Evolutionary conservation across 2,329 filamentous ascomycete genomes (phyloP), one percentile per base, ranked within the genome.

Genomic region (Penicillium polonicum): DNA sequence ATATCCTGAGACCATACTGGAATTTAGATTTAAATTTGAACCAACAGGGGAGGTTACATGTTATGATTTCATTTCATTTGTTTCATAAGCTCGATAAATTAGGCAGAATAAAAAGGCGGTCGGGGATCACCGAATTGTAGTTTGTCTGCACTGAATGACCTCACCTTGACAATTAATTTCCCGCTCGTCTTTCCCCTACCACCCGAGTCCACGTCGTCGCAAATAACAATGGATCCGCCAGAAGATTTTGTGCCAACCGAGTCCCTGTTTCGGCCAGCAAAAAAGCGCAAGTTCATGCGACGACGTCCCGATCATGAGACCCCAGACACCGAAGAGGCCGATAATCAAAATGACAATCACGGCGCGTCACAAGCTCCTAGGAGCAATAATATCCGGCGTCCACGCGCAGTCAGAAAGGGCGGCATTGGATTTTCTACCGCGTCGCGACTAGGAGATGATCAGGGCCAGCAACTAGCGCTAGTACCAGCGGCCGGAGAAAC

Each of bases 241-340:
- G 38, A 58, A 8, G 58, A 63, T 19, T 33, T 59, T 39, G 36
- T 58, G 0, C 59, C 71, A 38, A 38, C 33, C 5, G 71, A 74
- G 42, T 64, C 77, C 7, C 60, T 79, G 13, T 82, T 82, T 62
- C 74, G 80, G 33, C 74, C 80, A 17, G 74, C 74, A 8, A 84
- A 83, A 70, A 76, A 78, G 54, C 74, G 80, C 59, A 83, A 81
- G 65, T 77, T 81, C 52, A 72, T 79, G 60, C 79, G 80, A 55
- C 79, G 78, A 62, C 76, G 80, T 51, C 68, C 57, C 5, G 62
- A 68, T 36, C 52, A 62, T 49, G 58, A 63, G 15, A 53, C 9
- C 15, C 13, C 15, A 23, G 45, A 48, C 31, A 35, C 60, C 35
- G 66, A 68, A 41, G 65, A 69, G 19, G 48, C 56, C 39, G 59